Evolutionary conservation across 1,139 yeast genomes (phyloP).

Genomic region (Protomyces pachydermus): DNA sequence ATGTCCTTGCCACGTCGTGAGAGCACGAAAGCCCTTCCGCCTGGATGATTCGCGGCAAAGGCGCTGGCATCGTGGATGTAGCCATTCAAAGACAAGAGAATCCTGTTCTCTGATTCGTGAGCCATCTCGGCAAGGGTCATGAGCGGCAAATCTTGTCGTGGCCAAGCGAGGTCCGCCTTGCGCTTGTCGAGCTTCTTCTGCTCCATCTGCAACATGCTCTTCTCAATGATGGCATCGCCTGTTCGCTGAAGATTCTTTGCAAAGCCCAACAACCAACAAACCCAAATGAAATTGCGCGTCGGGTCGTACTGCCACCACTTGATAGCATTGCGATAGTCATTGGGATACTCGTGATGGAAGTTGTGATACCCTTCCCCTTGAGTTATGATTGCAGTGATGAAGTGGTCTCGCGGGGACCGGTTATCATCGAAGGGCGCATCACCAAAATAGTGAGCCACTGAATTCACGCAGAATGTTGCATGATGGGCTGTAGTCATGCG

Average conservation of each 20-base stretch:
- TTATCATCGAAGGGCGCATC: conserved; percentile 91
- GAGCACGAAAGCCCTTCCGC: conserved; percentile 82
- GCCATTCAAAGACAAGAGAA: conserved; percentile 79
- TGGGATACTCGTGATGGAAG: conserved; percentile 98
- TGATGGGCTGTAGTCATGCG: conserved; percentile 85
- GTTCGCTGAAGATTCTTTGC: conserved; percentile 88
- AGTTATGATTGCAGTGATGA: conserved; percentile 87
- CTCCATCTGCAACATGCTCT: conserved; percentile 91
- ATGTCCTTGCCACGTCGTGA: conserved; percentile 94
- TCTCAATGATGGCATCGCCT: conserved; percentile 92
- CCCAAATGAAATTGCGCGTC: conserved; percentile 74
- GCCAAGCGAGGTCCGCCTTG: conserved; percentile 78
- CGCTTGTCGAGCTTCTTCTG: conserved; percentile 87
- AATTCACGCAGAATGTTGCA: conserved; percentile 97
- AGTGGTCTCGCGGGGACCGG: conserved; percentile 95
- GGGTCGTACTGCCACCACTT: conserved; percentile 99
- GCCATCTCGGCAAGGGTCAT: conserved; percentile 83
- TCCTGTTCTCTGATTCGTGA: conserved; percentile 55
- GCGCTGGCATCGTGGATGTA: conserved; percentile 86
- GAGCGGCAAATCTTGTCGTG: conserved; percentile 75
- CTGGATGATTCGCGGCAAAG: conserved; percentile 90
- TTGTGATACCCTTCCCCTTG: conserved; percentile 99
- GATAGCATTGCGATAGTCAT: conserved; percentile 95
- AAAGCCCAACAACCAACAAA: conserved; percentile 68
- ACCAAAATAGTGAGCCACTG: conserved; percentile 98